A percentile compares a stretch with the other conserved stretches of the same genome.
Conservation (phyloP, 169 alveolate species). For the Besnoitia besnoiti region DNA sequence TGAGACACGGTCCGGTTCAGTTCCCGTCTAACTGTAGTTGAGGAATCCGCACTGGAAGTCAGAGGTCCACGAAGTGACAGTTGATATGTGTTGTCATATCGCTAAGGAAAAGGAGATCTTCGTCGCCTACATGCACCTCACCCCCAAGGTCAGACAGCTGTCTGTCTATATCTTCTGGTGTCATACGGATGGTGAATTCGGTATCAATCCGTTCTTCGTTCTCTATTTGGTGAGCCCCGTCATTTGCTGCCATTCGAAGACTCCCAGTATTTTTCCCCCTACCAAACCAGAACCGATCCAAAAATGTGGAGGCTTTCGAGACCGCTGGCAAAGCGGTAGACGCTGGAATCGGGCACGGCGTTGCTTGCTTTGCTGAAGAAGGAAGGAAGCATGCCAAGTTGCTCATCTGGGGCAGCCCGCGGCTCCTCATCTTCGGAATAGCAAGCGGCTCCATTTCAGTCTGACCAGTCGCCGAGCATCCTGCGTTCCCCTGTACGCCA, state of each 20-base stretch:
- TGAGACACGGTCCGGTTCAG: too few species aligned
- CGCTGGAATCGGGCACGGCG: too few species aligned
- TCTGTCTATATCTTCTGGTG: neutral
- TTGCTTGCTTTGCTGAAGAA: too few species aligned
- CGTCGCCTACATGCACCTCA: neutral
- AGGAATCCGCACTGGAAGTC: too few species aligned
- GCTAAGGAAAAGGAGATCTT: slow-evolving; percentile 19
- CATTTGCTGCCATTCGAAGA: neutral
- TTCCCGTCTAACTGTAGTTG: too few species aligned
- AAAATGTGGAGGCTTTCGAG: neutral
- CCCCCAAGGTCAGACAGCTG: neutral
- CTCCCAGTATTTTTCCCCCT: neutral
- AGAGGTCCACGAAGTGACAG: neutral
- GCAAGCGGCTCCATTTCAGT: too few species aligned
- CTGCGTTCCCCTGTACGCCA: too few species aligned
- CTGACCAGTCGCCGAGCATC: too few species aligned
- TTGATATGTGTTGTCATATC: slow-evolving; percentile 8
- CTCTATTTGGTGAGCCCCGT: neutral
- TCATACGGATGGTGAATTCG: neutral
- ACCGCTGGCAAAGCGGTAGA: too few species aligned
- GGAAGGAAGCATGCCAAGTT: too few species aligned
- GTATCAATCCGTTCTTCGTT: neutral
- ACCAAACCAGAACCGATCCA: neutral
- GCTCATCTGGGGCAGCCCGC: too few species aligned
- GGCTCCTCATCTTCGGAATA: too few species aligned